phyloP scores from a whole-genome alignment of 495 filamentous ascomycete species.

The Hypoxylon trugodes region DNA sequence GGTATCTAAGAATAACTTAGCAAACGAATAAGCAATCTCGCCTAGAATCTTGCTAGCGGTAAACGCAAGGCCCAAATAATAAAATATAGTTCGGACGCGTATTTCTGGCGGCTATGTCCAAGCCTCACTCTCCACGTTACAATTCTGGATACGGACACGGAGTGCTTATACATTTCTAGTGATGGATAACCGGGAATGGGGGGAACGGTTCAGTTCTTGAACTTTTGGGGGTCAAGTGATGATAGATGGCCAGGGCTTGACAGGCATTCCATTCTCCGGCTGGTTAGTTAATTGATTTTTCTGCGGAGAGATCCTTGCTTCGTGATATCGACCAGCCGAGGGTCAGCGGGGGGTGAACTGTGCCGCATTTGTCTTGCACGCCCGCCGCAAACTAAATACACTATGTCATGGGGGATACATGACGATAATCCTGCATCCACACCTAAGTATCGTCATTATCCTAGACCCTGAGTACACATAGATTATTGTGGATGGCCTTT shows the following conservation, averaged over 20 bases:
- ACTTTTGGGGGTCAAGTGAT: slow-evolving; percentile 37
- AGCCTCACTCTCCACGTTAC: slow-evolving; percentile 30
- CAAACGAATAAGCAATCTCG: slow-evolving; percentile 28
- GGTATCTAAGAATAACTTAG: slow-evolving; percentile 22
- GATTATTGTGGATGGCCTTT: neutral
- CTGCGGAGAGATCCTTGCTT: slow-evolving; percentile 33
- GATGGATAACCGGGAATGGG: slow-evolving; percentile 25
- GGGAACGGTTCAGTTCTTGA: slow-evolving; percentile 19
- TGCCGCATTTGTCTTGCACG: slow-evolving; percentile 14
- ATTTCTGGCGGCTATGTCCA: slow-evolving; percentile 29
- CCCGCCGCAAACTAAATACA: neutral
- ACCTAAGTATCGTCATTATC: neutral
- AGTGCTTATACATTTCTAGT: slow-evolving; percentile 15
- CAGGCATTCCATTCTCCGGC: slow-evolving; percentile 3
- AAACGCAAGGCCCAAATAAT: slow-evolving; percentile 9
- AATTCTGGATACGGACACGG: slow-evolving; percentile 39
- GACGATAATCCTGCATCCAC: neutral
- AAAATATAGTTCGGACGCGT: slow-evolving; percentile 6
- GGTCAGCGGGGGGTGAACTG: slow-evolving; percentile 7
- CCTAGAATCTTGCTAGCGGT: neutral
- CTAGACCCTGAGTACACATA: neutral
- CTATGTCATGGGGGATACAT: neutral
- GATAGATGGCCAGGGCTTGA: slow-evolving; percentile 13
- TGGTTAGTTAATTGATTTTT: slow-evolving; percentile 17
- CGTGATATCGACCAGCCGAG: slow-evolving; percentile 24